phyloP scores from a whole-genome alignment of 257 asterid species.

The Handroanthus guayacan region DNA sequence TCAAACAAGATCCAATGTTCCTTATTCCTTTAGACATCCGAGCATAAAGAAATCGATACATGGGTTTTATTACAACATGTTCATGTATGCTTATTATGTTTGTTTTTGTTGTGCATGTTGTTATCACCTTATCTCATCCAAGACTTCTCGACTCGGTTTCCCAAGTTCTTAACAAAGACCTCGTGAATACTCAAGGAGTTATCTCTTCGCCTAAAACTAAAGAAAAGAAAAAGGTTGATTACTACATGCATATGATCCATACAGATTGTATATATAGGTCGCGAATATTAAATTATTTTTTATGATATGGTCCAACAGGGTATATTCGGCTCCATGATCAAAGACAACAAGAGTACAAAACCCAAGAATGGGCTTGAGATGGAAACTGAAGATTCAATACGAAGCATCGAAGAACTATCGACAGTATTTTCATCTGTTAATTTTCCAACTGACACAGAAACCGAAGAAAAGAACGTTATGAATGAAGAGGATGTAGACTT shows the following conservation, averaged over 20 bases:
- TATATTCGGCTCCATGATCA: conserved; percentile 71
- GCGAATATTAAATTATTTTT: background rate
- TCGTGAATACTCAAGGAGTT: conserved; percentile 53
- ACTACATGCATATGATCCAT: conserved; percentile 4
- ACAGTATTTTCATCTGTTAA: conserved; percentile 64
- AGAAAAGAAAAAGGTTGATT: conserved; percentile 87
- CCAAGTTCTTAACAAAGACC: conserved; percentile 58
- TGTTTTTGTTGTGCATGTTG: conserved; percentile 14
- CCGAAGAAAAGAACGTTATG: conserved; percentile 46
- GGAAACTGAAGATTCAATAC: conserved; percentile 59
- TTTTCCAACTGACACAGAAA: conserved; percentile 57
- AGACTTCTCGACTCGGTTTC: conserved; percentile 70
- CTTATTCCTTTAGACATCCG: background rate
- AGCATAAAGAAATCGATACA: background rate
- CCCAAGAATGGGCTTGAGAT: conserved; percentile 51
- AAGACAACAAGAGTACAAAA: conserved; percentile 69
- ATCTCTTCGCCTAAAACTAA: conserved; percentile 49
- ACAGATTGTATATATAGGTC: background rate
- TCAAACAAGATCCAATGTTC: background rate
- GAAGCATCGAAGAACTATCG: conserved; percentile 61
- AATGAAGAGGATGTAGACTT: conserved; percentile 59
- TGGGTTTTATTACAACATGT: background rate
- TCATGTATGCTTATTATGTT: background rate
- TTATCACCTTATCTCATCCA: conserved; percentile 26
- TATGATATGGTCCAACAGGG: conserved; percentile 55